Evolutionary conservation across 2,329 filamentous ascomycete genomes (phyloP).

Genomic region (Verticillium nubilum): DNA sequence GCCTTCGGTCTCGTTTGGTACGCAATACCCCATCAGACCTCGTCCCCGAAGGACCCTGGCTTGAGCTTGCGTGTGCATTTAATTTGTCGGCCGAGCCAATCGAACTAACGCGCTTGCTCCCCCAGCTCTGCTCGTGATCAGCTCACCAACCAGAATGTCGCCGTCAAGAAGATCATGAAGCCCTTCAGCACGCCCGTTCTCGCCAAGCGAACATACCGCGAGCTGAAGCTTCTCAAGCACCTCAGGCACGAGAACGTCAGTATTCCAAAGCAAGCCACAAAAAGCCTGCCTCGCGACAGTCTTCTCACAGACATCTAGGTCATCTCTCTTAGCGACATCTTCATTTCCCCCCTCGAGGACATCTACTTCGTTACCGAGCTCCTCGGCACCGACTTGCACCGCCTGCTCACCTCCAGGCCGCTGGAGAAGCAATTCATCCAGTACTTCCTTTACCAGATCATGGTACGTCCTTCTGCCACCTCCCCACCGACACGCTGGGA

Average conservation of each 20-base stretch:
- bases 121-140: conserved; percentile 91
- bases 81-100: conserved; percentile 11
- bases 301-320: conserved; percentile 51
- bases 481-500: conserved; percentile 1
- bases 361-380: conserved; percentile 99
- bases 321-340: conserved; percentile 98
- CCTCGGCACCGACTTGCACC: conserved; percentile 91
- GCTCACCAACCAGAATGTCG: conserved; percentile 93
- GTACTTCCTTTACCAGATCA: conserved; percentile 98
- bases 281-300: conserved; percentile 2
- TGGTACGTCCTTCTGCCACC: conserved; percentile 53
- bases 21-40: conserved; percentile 19
- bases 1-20: conserved; percentile 98
- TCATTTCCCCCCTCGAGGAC: conserved; percentile 97
- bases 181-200: conserved; percentile 98
- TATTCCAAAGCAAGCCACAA: conserved; percentile 7
- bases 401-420: conserved; percentile 87
- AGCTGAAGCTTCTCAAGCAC: conserved; percentile 96
- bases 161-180: conserved; percentile 99
- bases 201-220: conserved; percentile 94
- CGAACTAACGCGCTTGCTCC: conserved; percentile 2
- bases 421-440: conserved; percentile 99
- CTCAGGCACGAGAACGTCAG: conserved; percentile 90
- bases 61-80: not conserved
- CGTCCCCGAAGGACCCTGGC: not conserved